Evolutionary conservation across 805 yeast species (phyloP), one percentile per base, ranked within the genome.

Genomic region (Suhomyces sp.): DNA sequence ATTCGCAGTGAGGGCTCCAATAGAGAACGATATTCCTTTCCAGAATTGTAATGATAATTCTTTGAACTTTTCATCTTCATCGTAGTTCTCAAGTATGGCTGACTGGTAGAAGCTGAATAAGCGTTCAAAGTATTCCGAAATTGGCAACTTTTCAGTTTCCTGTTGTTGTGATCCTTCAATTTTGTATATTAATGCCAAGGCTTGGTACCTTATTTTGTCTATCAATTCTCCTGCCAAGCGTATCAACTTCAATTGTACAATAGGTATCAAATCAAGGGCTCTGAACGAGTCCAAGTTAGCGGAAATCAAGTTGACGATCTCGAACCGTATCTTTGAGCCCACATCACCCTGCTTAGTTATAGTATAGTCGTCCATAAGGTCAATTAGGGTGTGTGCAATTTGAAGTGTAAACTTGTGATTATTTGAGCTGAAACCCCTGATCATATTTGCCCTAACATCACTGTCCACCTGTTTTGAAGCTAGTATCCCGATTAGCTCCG

Each of bases 281-380:
- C 8, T 13, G n/a, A 25, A 29, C 30, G 18, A 17, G 0, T 33
- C 31, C 3, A 48, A 24, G 42, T 72, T 66, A 1, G 45, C 26
- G 0, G 42, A 33, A 0, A 81, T 54, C 2, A 78, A 48, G 5
- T 46, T 23, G 2, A 83, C 53, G 1, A 81, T 65, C 0, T 81
- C 70, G 1, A 53, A 43, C 30, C 98, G 63, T 1, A 88, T 74
- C 47, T 78, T 73, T 30, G 86, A 76, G 2, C 98, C 98, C n/a
- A 88, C 90, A 60, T 90, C 98, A 7, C 98, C 98, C 50, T 86
- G 83, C 18, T 77, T 76, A 0, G 91, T 84, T 2, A 74, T 62
- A 0, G 95, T 77, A 54, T 88, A 88, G 48, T 90, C 96, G 42
- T 82, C 81, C 10, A 91, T 56, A 21, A 76, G 72, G 43, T 25